Evolutionary conservation across 208 protist species (phyloP).

Genomic region (Trypanosoma caninum): DNA sequence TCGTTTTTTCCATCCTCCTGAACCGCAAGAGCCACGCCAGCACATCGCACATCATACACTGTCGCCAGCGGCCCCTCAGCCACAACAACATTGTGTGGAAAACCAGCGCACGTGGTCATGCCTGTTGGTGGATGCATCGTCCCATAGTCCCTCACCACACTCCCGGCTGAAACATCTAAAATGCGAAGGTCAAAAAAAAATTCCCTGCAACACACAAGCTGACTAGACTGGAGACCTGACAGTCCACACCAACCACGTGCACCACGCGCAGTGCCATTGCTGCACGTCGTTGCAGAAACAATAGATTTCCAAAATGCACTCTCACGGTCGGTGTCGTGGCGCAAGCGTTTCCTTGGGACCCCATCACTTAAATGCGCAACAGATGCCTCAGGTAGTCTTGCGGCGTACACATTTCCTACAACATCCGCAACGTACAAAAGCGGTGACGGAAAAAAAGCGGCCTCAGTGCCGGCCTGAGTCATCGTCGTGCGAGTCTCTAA

Average conservation of each 20-base stretch:
- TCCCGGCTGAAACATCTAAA: slow-evolving; percentile 32
- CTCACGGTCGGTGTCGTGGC: not conserved
- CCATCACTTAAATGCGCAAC: not conserved
- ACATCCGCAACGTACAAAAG: slow-evolving; percentile 16
- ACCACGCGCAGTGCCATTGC: slow-evolving; percentile 17
- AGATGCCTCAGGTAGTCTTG: slow-evolving; percentile 10
- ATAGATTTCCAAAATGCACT: slow-evolving; percentile 30
- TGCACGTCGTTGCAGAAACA: slow-evolving; percentile 12
- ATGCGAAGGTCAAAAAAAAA: slow-evolving; percentile 67
- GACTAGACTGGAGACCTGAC: not conserved
- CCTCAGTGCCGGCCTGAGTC: not conserved
- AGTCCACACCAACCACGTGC: slow-evolving; percentile 57
- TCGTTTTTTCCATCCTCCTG: slow-evolving; percentile 1
- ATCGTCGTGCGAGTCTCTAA: slow-evolving; percentile 4
- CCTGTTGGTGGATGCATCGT: slow-evolving; percentile 70
- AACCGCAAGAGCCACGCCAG: slow-evolving; percentile 38
- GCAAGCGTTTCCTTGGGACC: slow-evolving; percentile 13
- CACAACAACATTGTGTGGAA: slow-evolving; percentile 41
- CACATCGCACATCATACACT: slow-evolving; percentile 66
- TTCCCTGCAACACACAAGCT: slow-evolving; percentile 50
- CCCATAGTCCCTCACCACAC: slow-evolving; percentile 52
- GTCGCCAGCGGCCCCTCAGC: slow-evolving; percentile 68
- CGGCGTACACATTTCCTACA: slow-evolving; percentile 21
- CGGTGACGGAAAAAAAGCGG: slow-evolving; percentile 8
- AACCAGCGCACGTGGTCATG: slow-evolving; percentile 27